Base-by-base conservation (phyloP, 257 asterid genomes). In the Plectranthus barbatus region DNA sequence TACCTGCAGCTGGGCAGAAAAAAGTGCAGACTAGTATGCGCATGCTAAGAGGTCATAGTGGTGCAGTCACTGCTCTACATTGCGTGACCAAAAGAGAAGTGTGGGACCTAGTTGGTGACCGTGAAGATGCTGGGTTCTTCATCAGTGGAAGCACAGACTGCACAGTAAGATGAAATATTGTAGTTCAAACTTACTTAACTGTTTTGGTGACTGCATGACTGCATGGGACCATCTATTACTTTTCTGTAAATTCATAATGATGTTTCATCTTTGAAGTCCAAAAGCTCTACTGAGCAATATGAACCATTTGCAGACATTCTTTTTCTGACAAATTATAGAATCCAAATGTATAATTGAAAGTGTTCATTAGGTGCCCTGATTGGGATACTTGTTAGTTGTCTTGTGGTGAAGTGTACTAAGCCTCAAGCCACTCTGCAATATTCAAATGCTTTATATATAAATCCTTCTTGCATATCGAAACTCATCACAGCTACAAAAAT, bases 61-160 rank as follows among this genome's bases (percentile, higher is more conserved):
- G 97, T 40, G 94, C 96, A 54, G 91, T 91, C 69, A 85, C 95
- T 33, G 93, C 96, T 59, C 67, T 91, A 53, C 97, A 91, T 78
- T 91, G 96, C 81, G 97, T 91, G 56, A 87, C 97, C 54, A 86
- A 81, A 80, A 85, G 88, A 70, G 97, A 91, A 77, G 97, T 91
- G 33, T 91, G 97, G 97, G 97, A 88, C 78, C 83, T 88, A 57
- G 85, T 84, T 68, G 95, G 96, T 70, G 97, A 91, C 47, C 91
- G 96, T 68, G 97, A 88, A 70, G 97, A 88, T 82, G 95, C 96
- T 8, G 97, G 97, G 67, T 86, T 85, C 79, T 86, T 88, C 60
- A 82, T 91, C 74, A 91, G 97, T 74, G 97, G 97, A 78, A 91
- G 97, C 81, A 88, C 96, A 17, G 97, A 91, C 70, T 85, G 95